Conservation (phyloP, 2,329 filamentous ascomycete genomes). For the Cladosporium cucumerinum region DNA sequence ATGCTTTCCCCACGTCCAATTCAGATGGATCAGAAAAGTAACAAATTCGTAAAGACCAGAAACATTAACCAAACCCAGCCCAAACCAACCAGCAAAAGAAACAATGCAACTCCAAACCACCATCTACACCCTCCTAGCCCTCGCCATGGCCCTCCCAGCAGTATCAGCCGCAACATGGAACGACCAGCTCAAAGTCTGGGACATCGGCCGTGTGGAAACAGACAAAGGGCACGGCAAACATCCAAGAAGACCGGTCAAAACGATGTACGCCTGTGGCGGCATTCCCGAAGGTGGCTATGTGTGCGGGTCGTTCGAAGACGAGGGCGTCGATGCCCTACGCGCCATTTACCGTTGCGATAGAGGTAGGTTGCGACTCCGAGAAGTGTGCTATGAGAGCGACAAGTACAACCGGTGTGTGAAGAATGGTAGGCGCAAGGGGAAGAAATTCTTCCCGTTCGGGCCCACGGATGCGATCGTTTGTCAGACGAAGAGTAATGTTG, state of each 20-base stretch:
- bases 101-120: neutral
- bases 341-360: neutral
- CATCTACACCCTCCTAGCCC: neutral
- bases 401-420: neutral
- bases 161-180: constrained; percentile 1
- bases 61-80: neutral
- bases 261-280: neutral
- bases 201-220: neutral
- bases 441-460: neutral
- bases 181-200: neutral
- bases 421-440: neutral
- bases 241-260: neutral
- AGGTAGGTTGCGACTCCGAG: neutral
- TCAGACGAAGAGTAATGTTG: neutral
- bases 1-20: neutral
- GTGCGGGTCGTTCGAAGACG: neutral
- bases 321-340: neutral
- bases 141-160: neutral
- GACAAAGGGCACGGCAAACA: too few species aligned
- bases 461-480: neutral
- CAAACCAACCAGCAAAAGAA: neutral
- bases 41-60: neutral
- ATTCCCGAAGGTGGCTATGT: neutral
- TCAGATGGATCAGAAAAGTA: neutral
- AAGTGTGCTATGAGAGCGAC: neutral